Evolutionary conservation across 2,329 filamentous ascomycete genomes (phyloP).

Genomic region (Verticillium zaregamsianum): DNA sequence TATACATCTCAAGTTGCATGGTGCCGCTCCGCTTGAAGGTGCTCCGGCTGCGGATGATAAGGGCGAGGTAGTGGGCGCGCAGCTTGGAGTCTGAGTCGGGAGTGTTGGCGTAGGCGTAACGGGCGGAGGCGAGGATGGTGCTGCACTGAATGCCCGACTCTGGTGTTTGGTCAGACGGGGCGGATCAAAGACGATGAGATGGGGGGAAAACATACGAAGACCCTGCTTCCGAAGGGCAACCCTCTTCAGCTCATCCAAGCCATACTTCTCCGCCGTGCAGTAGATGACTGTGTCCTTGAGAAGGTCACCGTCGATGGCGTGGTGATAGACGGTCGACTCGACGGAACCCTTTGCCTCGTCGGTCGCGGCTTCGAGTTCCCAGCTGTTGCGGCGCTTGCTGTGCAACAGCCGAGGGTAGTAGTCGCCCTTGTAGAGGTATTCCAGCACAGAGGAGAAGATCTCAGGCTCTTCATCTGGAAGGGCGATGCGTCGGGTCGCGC

Average conservation of each 20-base stretch:
- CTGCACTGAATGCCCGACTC: constrained; percentile 77
- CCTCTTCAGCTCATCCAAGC: constrained; percentile 78
- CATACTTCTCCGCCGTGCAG: constrained; percentile 82
- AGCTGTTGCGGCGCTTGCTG: constrained; percentile 75
- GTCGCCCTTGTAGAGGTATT: constrained; percentile 92
- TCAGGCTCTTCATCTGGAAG: constrained; percentile 85
- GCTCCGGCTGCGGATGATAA: constrained; percentile 82
- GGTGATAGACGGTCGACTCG: constrained; percentile 67
- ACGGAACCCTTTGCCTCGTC: constrained; percentile 40
- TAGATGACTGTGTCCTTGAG: constrained; percentile 90
- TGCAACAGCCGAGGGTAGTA: constrained; percentile 82
- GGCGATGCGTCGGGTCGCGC: constrained; percentile 65
- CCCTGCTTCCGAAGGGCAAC: constrained; percentile 85
- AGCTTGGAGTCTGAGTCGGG: constrained; percentile 88
- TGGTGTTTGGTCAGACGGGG: constrained; percentile 19
- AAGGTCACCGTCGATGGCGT: constrained; percentile 60
- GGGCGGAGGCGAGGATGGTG: constrained; percentile 82
- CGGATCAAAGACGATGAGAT: background rate
- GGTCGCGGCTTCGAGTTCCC: constrained; percentile 68
- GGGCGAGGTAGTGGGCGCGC: constrained; percentile 83
- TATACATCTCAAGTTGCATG: constrained; percentile 93
- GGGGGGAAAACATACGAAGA: constrained; percentile 52
- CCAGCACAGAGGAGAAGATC: constrained; percentile 84
- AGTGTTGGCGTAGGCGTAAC: constrained; percentile 85
- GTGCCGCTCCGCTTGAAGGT: constrained; percentile 93